Base-by-base conservation (phyloP, 176 grass and related monocot genomes). In the Oryza punctata region DNA sequence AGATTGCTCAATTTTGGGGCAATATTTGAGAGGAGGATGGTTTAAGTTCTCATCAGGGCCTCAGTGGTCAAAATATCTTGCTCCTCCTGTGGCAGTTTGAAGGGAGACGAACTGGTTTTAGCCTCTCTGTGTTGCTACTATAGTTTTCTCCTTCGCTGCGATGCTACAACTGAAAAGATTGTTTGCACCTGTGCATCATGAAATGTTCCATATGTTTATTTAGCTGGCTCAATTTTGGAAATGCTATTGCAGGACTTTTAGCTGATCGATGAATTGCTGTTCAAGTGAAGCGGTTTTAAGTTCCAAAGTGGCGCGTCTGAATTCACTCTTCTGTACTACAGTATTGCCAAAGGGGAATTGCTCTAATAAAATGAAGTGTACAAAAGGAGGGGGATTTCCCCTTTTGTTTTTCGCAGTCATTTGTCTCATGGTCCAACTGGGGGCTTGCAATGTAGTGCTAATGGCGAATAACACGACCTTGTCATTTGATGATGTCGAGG, bases 401-500 rank as follows among this genome's bases (percentile, higher is more conserved):
- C 26, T 82, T 41, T 81, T 70, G 32, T 73, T 75, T 12, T 81
- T 35, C 60, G 21, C 75, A 76, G n/a, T 88, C 24, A 4, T 91
- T 65, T 85, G 65, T 61, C 64, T 93, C 72, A 69, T 97, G 78
- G 65, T 81, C 74, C 77, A 60, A 16, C 65, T 40, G 26, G 94
- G 84, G 64, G 85, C 71, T 86, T 85, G 77, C 73, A 87, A 85
- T 79, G 81, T 97, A 4, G 88, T 91, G 50, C 57, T 97, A 38
- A 81, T 97, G 69, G 78, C 91, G 28, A 87, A 85, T 63, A 97
- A 91, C 69, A 75, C 88, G 2, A 88, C 91, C 32, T 35, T 97
- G 47, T 83, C 84, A 0, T 97, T 97, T n/a, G 87, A 85, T 16
- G 91, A 97, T 41, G 84, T 86, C 2, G 91, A 97, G 67, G 91